Conservation (phyloP, 495 filamentous ascomycete genomes). For the Sphaerosporella brunnea region DNA sequence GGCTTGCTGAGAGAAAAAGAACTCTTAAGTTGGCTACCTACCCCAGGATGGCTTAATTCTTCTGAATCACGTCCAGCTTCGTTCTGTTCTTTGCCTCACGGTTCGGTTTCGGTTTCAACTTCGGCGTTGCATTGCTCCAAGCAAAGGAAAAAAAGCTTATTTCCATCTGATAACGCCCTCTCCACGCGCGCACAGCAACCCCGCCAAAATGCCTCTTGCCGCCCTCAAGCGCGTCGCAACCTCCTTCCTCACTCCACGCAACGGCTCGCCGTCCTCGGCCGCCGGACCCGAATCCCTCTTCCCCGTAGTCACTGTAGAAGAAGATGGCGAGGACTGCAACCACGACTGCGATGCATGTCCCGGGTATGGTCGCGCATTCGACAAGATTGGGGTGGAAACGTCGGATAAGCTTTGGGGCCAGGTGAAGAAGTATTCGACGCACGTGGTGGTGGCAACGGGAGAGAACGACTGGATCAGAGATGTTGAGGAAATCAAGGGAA, state of each 20-base stretch:
- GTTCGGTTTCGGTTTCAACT: no score
- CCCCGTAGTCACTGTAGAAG: slow-evolving; percentile 42
- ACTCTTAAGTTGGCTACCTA: no score
- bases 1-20: no score
- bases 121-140: no score
- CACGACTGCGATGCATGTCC: slow-evolving; percentile 78
- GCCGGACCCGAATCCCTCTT: slow-evolving; percentile 34
- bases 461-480: slow-evolving; percentile 89
- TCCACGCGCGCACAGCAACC: neutral
- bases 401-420: slow-evolving; percentile 66
- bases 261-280: neutral
- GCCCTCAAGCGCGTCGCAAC: neutral
- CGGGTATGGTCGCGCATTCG: slow-evolving; percentile 46
- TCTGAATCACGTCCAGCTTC: no score
- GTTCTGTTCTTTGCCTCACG: no score
- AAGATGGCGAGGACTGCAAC: slow-evolving; percentile 73
- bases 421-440: slow-evolving; percentile 75
- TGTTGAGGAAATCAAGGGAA: slow-evolving; percentile 78
- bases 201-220: neutral
- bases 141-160: no score
- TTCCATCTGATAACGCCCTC: no score
- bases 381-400: slow-evolving; percentile 57
- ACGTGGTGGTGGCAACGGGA: slow-evolving; percentile 81
- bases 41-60: no score
- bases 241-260: neutral